Base-by-base conservation (phyloP, 257 asterid genomes). In the Solanum acaule region DNA sequence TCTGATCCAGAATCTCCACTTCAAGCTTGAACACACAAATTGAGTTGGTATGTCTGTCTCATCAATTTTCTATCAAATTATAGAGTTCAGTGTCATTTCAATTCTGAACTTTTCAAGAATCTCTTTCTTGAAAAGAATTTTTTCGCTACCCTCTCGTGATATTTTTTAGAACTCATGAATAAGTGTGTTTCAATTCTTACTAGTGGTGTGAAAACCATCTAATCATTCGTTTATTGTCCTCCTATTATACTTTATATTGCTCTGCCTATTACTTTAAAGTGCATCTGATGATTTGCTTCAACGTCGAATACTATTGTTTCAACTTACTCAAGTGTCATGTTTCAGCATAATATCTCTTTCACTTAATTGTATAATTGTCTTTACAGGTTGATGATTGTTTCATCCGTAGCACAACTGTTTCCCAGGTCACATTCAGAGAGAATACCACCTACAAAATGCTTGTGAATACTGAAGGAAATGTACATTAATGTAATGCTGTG, bases 1-100 rank as follows among this genome's bases (percentile, higher is more conserved):
- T 96, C 99, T 42, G 98, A 95, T 92, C 96, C 98, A 1, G 98
- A 95, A 89, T 96, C 98, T 93, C 98, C 97, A 49, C 95, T 96
- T 89, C 98, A 88, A 65, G 38, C 75, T 87, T 94, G 93, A 93
- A 90, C 13, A 77, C 65, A 86, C 29, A 68, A 90, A 86, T 86
- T 81, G 77, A 42, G 72, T 42, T 68, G 93, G 95, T 94, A 89
- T 40, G 93, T 29, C 68, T 46, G 9, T 42, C 25, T 46, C 25
- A 42, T 76, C 23, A 38, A 76, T 11, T 76, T 25, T 76, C 59
- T 10, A 23, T 76, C 33, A 38, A 22, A 76, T 12, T 38, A 16
- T 38, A 46, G 23, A 76, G 20, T n/a, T 38, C 34, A 38, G 56
- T 76, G 59, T n/a, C 34, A 12, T 76, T 38, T 76, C 59, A 76